Conservation (phyloP, 108 stramenopile genomes). For the Asterionellopsis glacialis region DNA sequence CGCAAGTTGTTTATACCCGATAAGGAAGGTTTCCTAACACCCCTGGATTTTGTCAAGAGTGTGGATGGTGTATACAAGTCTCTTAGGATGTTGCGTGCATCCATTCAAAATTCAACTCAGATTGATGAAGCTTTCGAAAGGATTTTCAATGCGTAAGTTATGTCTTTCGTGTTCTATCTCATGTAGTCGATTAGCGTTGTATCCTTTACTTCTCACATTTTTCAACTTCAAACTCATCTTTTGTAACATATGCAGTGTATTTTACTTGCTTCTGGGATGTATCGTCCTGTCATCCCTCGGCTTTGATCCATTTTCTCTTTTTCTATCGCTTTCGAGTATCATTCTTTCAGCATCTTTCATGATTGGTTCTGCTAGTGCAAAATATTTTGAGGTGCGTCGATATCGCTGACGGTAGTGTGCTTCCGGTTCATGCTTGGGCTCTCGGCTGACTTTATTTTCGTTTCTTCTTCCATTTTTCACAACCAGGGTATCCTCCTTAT, state of each 20-base stretch:
- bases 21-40: slow-evolving; percentile 34
- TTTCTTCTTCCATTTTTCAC: not conserved
- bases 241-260: slow-evolving; percentile 46
- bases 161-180: slow-evolving; percentile 1
- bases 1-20: slow-evolving; percentile 49
- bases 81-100: slow-evolving; percentile 52
- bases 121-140: slow-evolving; percentile 40
- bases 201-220: not conserved
- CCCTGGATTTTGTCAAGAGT: slow-evolving; percentile 61
- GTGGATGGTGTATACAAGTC: slow-evolving; percentile 60
- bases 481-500: slow-evolving; percentile 50
- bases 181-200: not conserved
- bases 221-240: not conserved
- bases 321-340: slow-evolving; percentile 25
- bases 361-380: slow-evolving; percentile 30
- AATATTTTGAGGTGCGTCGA: slow-evolving; percentile 34
- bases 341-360: slow-evolving; percentile 36
- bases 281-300: slow-evolving; percentile 45
- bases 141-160: slow-evolving; percentile 21
- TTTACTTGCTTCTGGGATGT: slow-evolving; percentile 35
- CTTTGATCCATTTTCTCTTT: slow-evolving; percentile 37
- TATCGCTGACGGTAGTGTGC: not conserved
- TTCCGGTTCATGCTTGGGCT: not conserved
- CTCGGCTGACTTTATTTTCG: not conserved
- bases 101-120: slow-evolving; percentile 52